phyloP scores from a whole-genome alignment of 208 protist species.

The Leishmania gerbilli region DNA sequence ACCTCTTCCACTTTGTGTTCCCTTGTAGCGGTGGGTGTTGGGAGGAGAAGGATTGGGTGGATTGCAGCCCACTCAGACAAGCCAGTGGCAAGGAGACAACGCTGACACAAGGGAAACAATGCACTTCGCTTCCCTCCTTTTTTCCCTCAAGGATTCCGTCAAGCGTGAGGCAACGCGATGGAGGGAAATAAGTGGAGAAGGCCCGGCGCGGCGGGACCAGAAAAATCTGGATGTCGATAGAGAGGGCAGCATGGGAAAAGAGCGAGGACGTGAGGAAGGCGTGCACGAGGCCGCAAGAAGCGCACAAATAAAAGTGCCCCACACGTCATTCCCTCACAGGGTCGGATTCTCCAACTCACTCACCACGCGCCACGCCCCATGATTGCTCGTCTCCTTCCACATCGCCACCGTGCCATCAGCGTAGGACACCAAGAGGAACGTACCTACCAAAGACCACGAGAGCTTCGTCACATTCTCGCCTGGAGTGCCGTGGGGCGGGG shows the following conservation, averaged over 20 bases:
- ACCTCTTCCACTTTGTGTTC: not conserved
- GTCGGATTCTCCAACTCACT: conserved; percentile 50
- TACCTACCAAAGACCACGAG: conserved; percentile 85
- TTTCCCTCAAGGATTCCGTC: not conserved
- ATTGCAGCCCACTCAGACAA: not conserved
- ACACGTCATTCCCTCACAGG: conserved; percentile 4
- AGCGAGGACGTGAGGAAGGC: not conserved
- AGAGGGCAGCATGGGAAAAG: conserved; percentile 3
- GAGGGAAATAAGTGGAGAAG: not conserved
- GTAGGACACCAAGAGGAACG: conserved; percentile 79
- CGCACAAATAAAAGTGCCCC: not conserved
- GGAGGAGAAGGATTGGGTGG: not conserved
- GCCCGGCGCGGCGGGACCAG: not conserved
- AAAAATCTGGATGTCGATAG: not conserved
- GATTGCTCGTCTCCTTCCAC: conserved; percentile 66
- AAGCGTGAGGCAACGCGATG: not conserved
- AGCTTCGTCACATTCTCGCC: conserved; percentile 66
- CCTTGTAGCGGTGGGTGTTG: not conserved
- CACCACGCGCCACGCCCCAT: conserved; percentile 63
- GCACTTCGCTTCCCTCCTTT: not conserved
- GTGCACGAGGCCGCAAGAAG: not conserved
- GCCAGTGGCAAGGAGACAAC: not conserved
- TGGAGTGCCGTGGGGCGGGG: conserved; percentile 27
- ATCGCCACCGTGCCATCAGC: conserved; percentile 73
- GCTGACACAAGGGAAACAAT: not conserved